Evolutionary conservation across 129 eudicot species (phyloP), one percentile per base, ranked within the genome.

Genomic region (Cynara cardunculus): DNA sequence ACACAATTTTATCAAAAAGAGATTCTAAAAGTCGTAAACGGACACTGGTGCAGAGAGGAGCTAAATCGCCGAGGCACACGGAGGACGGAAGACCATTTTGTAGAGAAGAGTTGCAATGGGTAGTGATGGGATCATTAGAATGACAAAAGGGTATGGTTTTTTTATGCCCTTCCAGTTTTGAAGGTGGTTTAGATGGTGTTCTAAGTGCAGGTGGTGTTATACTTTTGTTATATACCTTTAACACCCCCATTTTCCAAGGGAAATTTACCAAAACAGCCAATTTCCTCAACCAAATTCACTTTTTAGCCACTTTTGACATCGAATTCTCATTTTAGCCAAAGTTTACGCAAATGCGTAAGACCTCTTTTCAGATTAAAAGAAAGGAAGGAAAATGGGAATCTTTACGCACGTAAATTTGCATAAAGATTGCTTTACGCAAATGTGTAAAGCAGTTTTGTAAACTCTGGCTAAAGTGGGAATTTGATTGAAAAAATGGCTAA

Each of bases 31-130:
- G 9, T 56, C 24, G 24, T 18, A 56, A 16, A 18, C 5, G 2
- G 6, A 56, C 24, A 18, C 1, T 28, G 71, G 62, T 81, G 74
- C 80, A 89, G 93, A 72, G 88, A 85, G 31, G 89, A 85, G 62
- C 56, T 67, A 34, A 75, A 78, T 75, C 85, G 68, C 34, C 78
- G 68, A 32, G 86, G 87, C 65, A 75, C 86, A 68, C 71, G 34
- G 68, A 44, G 30, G 64, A 69, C 44, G 68, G 65, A 81, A 69
- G 82, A 77, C 70, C 59, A 84, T 71, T 30, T 80, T 9, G 73
- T 79, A 59, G 84, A 84, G 72, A 79, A 12, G 62, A 64, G 27
- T 37, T 37, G 61, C 49, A 84, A 74, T 71, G 78, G 49, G n/a
- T 81, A 84, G 67, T 67, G 31, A 88, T 67, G 25, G 44, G 27